Evolutionary conservation across 331 rosid genomes (phyloP), one percentile per base, ranked within the genome.

Genomic region (Arachis monticola): DNA sequence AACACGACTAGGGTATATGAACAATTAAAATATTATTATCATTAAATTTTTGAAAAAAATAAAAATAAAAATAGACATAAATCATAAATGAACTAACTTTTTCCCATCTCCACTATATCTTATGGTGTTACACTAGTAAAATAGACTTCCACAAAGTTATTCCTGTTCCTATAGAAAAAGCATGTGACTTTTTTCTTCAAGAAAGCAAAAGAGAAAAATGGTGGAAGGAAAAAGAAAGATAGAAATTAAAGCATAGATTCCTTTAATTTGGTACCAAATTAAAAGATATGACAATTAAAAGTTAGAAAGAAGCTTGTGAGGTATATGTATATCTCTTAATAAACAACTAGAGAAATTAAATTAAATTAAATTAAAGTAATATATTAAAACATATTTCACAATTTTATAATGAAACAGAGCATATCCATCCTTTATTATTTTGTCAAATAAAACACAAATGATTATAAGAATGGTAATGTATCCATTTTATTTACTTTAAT

Each of bases 211-310:
- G 58, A 10, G 44, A 4, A 47, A 17, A 1, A 31, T 3, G 32
- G 32, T 56, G 22, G 50, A 0, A 35, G 40, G 60, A 42, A 75
- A 38, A 57, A 75, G 48, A 57, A 50, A 59, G 35, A 35, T 35
- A 35, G 5, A 35, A 35, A 35, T 35, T 35, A 35, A 52, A 60
- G 75, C 55, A 77, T 45, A 8, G 68, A 67, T 76, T 67, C 80
- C 61, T 10, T 67, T 35, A 35, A 35, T 35, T 35, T 58, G n/a
- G 60, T 40, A 70, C 65, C 11, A 9, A 17, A 70, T 35, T 35
- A 35, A 35, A 35, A 2, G 40, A 35, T 35, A 35, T 1, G 14
- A 35, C 10, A 67, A 46, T 44, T 31, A 27, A 77, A 77, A 68
- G 75, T 17, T 2, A 47, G 69, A 35, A 68, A 38, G 14, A 1